Evolutionary conservation across 2,329 filamentous ascomycete species (phyloP), one percentile per base, ranked within the genome.

Genomic region (Fusarium marasasianum): DNA sequence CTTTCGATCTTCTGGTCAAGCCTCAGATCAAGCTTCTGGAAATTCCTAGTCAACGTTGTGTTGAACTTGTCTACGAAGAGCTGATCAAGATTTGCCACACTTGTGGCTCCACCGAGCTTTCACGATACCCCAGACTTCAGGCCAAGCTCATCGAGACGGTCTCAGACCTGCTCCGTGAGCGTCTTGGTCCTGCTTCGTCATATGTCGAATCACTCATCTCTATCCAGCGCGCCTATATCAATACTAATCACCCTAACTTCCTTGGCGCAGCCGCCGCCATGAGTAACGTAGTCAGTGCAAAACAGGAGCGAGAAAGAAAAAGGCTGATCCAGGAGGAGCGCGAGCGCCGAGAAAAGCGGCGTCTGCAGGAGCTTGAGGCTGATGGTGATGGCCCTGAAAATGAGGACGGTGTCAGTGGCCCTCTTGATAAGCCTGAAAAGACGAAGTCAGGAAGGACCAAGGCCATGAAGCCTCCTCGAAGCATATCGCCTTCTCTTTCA

Each of bases 31-130:
- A 98, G 85, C 89, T 99, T 60, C 87, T 99, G 35, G 96, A 99
- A 82, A 91, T 96, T 33, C 96, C 96, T 15, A 97, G 94, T 81
- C 96, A 99, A 81, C 92, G 96, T 78, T 99, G 96, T 80, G 96
- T 99, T 57, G 96, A 99, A 84, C 90, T 99, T 61, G 96, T 99
- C 6, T 99, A 99, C 82, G 96, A 99, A 82, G 96, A 99, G 83
- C 88, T 99, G 50, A 99, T 99, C 86, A 99, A 99, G 85, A 98
- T 99, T 76, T 98, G 96, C 84, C 96, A 99, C 82, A 99, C 96
- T 2, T 99, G 96, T 84, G 96, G 96, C 71, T 98, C 95, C 5
- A 97, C 93, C 22, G 96, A 99, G 82, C 90, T 99, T 26, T 93
- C 94, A 60, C 90, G 96, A 72, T 99, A 96, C 82, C 96, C 96